Base-by-base conservation (phyloP, 441 rosid species). In the Breynia disticha region DNA sequence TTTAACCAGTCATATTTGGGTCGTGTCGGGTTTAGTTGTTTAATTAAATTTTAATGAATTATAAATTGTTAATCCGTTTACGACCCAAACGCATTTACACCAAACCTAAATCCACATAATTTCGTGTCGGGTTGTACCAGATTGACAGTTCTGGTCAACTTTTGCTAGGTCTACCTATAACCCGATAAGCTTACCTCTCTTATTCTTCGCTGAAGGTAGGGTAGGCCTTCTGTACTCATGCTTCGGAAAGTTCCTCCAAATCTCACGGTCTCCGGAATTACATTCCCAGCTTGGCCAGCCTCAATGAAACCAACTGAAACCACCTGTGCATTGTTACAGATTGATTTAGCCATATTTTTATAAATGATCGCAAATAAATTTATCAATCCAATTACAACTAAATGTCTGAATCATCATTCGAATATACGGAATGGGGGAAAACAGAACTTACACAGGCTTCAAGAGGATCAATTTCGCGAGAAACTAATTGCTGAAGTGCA, bases 381-480 rank as follows among this genome's bases (percentile, higher is more conserved):
- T 3, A 41, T 41, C n/a, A 15, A 41, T 9, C 13, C 44, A 41
- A 41, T 41, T 15, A 11, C 6, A 10, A 41, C 7, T 11, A 41
- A 41, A n/a, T n/a, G n/a, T n/a, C n/a, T n/a, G n/a, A n/a, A 41
- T 41, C 44, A 41, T 15, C 44, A 41, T 41, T 41, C 44, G 13
- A 11, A 15, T 41, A 41, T 41, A 15, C 44, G 13, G 44, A 11
- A 41, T 3, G 13, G 44, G 16, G 18, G 18, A 12, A 44, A 49
- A 45, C 7, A 55, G 53, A 39, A 28, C 5, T 61, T 70, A 85
- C 95, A 77, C 76, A 58, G 28, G 86, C 76, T 39, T 81, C 89
- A 4, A 87, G 79, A 15, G 97, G 95, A 62, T 90, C 83, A 24
- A 78, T 72, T 59, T 90, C 94, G 16, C 90, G 67, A 0, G 94